Evolutionary conservation across 257 asterid species (phyloP).

Genomic region (Solanum raphanifolium): DNA sequence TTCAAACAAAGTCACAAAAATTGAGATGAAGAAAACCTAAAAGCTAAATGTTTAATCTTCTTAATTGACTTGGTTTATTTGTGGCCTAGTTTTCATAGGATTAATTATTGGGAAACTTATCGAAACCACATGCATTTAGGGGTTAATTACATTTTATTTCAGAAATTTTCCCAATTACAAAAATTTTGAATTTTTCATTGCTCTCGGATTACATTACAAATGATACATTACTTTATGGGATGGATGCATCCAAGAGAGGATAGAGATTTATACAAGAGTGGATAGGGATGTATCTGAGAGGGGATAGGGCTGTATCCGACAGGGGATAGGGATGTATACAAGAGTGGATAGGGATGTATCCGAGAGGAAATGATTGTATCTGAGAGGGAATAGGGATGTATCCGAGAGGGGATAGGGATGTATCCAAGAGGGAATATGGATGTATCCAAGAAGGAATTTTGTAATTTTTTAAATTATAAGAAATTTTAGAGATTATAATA

Average conservation of each 20-base stretch:
- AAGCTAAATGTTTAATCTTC: not conserved
- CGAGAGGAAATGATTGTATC: no score
- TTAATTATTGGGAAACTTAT: not conserved
- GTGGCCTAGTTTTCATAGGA: not conserved
- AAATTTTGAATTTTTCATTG: not conserved
- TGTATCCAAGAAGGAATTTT: no score
- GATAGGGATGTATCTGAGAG: no score
- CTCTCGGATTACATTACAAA: no score
- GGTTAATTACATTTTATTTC: not conserved
- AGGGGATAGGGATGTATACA: not conserved
- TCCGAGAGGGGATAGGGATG: no score
- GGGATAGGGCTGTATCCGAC: not conserved
- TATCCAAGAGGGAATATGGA: no score
- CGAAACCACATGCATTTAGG: not conserved
- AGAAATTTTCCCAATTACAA: not conserved
- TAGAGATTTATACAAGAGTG: no score
- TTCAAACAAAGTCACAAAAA: not conserved
- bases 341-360: no score
- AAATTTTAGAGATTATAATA: no score
- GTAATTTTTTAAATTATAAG: no score
- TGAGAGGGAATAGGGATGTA: no score
- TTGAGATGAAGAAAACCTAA: not conserved
- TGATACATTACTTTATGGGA: not conserved
- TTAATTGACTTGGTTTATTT: not conserved
- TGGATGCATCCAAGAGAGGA: not conserved